Conservation (phyloP, 305 asterid species). For the Solanum aculeatissimum region DNA sequence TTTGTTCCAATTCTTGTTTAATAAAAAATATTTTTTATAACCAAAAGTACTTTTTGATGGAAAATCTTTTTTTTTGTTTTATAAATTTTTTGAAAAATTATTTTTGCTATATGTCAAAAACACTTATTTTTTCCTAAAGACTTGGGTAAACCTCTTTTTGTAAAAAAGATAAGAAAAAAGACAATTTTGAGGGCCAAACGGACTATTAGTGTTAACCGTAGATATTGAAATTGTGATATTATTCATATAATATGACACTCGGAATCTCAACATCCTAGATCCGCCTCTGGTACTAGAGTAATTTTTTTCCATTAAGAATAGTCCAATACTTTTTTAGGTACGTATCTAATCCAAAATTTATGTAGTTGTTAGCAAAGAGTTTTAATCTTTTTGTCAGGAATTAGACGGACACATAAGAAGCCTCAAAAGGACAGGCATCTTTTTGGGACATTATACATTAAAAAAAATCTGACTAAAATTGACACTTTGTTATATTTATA, state of each 20-base stretch:
- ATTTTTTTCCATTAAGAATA: neutral
- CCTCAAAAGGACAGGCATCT: no score
- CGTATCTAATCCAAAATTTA: neutral
- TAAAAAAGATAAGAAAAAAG: no score
- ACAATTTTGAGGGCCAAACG: neutral
- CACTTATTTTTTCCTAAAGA: neutral
- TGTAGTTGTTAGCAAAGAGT: neutral
- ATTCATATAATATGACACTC: neutral
- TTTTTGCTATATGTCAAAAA: neutral
- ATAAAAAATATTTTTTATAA: neutral
- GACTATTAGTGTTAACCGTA: neutral
- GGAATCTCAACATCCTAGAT: neutral
- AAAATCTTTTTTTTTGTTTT: no score
- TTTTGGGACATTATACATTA: no score
- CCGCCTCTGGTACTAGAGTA: neutral
- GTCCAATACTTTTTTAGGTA: neutral
- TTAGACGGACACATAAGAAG: neutral
- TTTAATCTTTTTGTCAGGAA: neutral
- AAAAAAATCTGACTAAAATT: no score
- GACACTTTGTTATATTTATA: no score
- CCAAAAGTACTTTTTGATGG: neutral
- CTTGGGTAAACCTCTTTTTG: neutral
- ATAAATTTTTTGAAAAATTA: neutral
- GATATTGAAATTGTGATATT: neutral
- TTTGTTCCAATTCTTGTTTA: neutral